phyloP scores from a whole-genome alignment of 2,329 filamentous ascomycete genomes.

The Neofusicoccum parvum region DNA sequence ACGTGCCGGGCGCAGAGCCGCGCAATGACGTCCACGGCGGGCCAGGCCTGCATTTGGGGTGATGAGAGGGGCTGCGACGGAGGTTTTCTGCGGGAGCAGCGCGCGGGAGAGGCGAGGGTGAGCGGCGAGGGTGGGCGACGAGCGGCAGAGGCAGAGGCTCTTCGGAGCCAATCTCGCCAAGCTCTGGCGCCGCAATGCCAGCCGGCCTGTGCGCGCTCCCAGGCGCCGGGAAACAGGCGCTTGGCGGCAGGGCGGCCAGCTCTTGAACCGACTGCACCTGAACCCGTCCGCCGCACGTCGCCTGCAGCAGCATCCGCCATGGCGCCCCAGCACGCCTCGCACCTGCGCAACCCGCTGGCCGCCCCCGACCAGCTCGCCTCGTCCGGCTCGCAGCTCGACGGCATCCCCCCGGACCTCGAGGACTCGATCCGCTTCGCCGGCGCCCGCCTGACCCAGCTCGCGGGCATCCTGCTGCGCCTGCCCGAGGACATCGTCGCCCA shows the following conservation, averaged over 20 bases:
- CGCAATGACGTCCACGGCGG: background rate
- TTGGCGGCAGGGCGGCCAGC: background rate
- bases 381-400: constrained; percentile 57
- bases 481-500: constrained; percentile 85
- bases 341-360: constrained; percentile 66
- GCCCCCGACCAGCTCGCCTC: constrained; percentile 69
- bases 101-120: no score
- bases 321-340: constrained; percentile 15
- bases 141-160: background rate
- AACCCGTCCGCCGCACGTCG: background rate
- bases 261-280: background rate
- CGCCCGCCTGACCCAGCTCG: constrained; percentile 74
- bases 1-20: constrained; percentile 8
- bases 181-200: background rate
- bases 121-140: no score
- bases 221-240: no score
- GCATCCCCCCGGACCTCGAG: constrained; percentile 68
- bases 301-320: constrained; percentile 8
- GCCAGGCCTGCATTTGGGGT: background rate
- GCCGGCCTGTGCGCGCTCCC: no score
- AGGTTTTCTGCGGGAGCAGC: background rate
- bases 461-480: constrained; percentile 78
- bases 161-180: background rate
- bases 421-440: constrained; percentile 72
- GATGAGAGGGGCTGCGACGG: constrained; percentile 7